Evolutionary conservation across 2,329 filamentous ascomycete genomes (phyloP).

Genomic region (Botrytis elliptica): DNA sequence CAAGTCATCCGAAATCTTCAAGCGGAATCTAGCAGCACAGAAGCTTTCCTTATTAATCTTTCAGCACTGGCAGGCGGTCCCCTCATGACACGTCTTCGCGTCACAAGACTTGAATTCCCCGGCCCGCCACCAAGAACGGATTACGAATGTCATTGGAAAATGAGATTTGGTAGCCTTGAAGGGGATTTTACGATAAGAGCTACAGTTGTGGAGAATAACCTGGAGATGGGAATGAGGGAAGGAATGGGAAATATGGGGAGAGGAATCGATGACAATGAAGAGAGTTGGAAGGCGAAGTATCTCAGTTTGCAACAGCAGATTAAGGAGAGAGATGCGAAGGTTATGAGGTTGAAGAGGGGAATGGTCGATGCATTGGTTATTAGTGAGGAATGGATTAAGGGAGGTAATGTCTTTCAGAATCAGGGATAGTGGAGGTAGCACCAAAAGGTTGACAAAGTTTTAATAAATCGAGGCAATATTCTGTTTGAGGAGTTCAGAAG

Average conservation of each 20-base stretch:
- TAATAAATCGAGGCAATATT: neutral
- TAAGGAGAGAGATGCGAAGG: constrained; percentile 56
- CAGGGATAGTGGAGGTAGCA: neutral
- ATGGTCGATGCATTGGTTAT: constrained; percentile 43
- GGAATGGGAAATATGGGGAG: neutral
- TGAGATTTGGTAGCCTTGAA: constrained; percentile 53
- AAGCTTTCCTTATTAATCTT: constrained; percentile 59
- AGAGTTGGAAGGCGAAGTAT: constrained; percentile 54
- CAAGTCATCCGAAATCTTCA: constrained; percentile 54
- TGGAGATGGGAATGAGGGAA: constrained; percentile 31
- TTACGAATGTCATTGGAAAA: constrained; percentile 56
- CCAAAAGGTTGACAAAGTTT: neutral
- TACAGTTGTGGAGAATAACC: constrained; percentile 39
- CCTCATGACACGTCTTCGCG: constrained; percentile 47
- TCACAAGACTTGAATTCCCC: constrained; percentile 46
- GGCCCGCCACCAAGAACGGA: constrained; percentile 42
- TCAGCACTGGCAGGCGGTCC: constrained; percentile 56
- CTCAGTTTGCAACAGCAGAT: constrained; percentile 58
- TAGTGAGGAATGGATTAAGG: constrained; percentile 18
- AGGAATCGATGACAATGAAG: constrained; percentile 29
- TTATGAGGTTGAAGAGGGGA: constrained; percentile 45
- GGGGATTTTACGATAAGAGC: constrained; percentile 54
- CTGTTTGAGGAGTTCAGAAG: neutral
- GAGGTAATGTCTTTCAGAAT: neutral
- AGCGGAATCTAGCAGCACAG: constrained; percentile 49